Evolutionary conservation across 257 asterid genomes (phyloP).

Genomic region (Solanum sitiens): DNA sequence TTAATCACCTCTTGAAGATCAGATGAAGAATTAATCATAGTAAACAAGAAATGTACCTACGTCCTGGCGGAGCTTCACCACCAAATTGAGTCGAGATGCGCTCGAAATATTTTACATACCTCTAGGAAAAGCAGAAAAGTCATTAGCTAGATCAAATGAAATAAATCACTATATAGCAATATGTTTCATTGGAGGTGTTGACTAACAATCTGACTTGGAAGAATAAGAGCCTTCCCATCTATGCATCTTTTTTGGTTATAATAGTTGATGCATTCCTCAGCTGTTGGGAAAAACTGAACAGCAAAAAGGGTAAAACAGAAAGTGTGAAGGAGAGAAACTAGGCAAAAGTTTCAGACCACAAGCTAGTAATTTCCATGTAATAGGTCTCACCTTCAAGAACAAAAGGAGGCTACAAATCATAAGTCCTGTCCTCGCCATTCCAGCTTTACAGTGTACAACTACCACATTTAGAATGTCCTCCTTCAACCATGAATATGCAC

Average conservation of each 20-base stretch:
- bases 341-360: background rate
- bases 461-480: slow-evolving; percentile 91
- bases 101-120: slow-evolving; percentile 90
- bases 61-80: slow-evolving; percentile 89
- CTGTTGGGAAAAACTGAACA: slow-evolving; percentile 84
- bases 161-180: background rate
- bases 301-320: slow-evolving; percentile 11
- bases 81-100: slow-evolving; percentile 46
- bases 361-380: slow-evolving; percentile 2
- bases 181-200: slow-evolving; percentile 9
- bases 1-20: slow-evolving; percentile 16
- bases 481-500: slow-evolving; percentile 98
- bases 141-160: slow-evolving; percentile 4
- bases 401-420: slow-evolving; percentile 97
- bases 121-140: slow-evolving; percentile 31
- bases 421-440: slow-evolving; percentile 95
- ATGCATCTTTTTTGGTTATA: slow-evolving; percentile 90
- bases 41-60: slow-evolving; percentile 73
- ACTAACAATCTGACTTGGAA: slow-evolving; percentile 96
- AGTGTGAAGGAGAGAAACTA: slow-evolving; percentile 4
- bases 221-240: slow-evolving; percentile 90
- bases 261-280: slow-evolving; percentile 85
- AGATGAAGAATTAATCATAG: slow-evolving; percentile 14
- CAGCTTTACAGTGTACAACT: slow-evolving; percentile 99
- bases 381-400: slow-evolving; percentile 66